Percentiles rank a stretch among this genome's conserved stretches.
Conservation (phyloP, 768 basidiomycete species). For the Phanerochaete sordida region DNA sequence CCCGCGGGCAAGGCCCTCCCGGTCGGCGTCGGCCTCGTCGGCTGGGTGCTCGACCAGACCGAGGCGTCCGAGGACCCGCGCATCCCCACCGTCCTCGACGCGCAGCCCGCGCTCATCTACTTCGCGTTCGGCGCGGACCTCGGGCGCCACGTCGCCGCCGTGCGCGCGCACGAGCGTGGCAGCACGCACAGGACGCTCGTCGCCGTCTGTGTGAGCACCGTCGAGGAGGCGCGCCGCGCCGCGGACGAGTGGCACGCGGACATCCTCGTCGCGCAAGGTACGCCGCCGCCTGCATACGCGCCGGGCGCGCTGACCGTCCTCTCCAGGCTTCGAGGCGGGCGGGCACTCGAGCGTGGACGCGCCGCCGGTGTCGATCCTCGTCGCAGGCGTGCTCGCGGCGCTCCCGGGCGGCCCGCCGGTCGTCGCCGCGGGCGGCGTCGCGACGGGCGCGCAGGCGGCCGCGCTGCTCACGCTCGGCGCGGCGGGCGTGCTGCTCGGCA, state of each 20-base stretch:
- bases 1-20: conserved; percentile 30
- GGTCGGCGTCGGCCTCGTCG: conserved; percentile 68
- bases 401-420: conserved; percentile 46
- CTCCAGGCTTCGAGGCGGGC: conserved; percentile 73
- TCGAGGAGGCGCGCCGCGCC: conserved; percentile 53
- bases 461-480: conserved; percentile 64
- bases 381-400: conserved; percentile 50
- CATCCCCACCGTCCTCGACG: conserved; percentile 47
- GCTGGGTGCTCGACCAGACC: conserved; percentile 60
- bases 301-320: not conserved
- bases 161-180: conserved; percentile 50
- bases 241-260: conserved; percentile 62
- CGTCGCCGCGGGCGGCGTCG: conserved; percentile 74
- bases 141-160: conserved; percentile 50
- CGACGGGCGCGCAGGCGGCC: conserved; percentile 61
- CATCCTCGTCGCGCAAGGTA: conserved; percentile 77
- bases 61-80: conserved; percentile 34
- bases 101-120: conserved; percentile 61
- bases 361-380: conserved; percentile 56
- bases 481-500: conserved; percentile 67
- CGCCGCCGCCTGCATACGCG: not conserved
- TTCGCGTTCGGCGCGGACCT: conserved; percentile 63
- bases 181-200: conserved; percentile 44
- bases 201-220: conserved; percentile 57
- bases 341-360: conserved; percentile 65